Percentiles rank a stretch among this genome's conserved stretches.
Evolutionary conservation across 345 rosid species (phyloP).

Genomic region (Pugionium dolabratum): DNA sequence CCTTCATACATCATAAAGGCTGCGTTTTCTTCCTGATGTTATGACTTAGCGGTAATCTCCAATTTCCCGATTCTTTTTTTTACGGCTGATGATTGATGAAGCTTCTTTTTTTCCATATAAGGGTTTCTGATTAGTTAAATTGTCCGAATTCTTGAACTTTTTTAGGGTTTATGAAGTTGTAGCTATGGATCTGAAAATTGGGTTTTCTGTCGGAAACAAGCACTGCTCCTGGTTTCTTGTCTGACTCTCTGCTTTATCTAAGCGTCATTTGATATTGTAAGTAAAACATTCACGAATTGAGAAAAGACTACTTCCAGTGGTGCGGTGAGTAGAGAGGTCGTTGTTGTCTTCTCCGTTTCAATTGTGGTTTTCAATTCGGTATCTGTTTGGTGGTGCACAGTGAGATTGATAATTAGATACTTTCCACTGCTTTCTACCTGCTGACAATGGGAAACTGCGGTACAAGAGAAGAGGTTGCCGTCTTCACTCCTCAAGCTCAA

Average conservation of each 20-base stretch:
- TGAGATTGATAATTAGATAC: constrained; percentile 34
- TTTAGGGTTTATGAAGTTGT: constrained; percentile 17
- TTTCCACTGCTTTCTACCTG: constrained; percentile 23
- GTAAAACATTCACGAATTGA: constrained; percentile 13
- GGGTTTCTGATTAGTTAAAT: background rate
- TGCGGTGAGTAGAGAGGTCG: too few relatives aligned
- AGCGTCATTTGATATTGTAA: constrained; percentile 28
- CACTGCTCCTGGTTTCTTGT: constrained; percentile 26
- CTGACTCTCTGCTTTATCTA: constrained; percentile 22
- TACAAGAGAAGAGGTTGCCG: constrained; percentile 93
- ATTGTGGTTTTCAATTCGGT: too few relatives aligned
- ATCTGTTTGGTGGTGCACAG: too few relatives aligned
- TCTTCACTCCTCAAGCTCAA: constrained; percentile 71
- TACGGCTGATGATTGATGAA: too few relatives aligned
- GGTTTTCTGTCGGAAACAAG: constrained; percentile 16
- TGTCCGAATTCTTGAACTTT: background rate
- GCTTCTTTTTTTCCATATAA: background rate
- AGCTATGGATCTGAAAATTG: constrained; percentile 33
- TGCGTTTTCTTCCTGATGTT: too few relatives aligned
- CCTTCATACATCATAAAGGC: too few relatives aligned
- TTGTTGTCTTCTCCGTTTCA: too few relatives aligned
- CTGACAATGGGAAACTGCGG: constrained; percentile 90
- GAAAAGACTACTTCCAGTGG: too few relatives aligned
- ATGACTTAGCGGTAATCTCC: too few relatives aligned
- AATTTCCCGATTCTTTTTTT: too few relatives aligned